Base-by-base conservation (phyloP, 1,284 basidiomycete genomes). In the Cystobasidiaceae sp. region DNA sequence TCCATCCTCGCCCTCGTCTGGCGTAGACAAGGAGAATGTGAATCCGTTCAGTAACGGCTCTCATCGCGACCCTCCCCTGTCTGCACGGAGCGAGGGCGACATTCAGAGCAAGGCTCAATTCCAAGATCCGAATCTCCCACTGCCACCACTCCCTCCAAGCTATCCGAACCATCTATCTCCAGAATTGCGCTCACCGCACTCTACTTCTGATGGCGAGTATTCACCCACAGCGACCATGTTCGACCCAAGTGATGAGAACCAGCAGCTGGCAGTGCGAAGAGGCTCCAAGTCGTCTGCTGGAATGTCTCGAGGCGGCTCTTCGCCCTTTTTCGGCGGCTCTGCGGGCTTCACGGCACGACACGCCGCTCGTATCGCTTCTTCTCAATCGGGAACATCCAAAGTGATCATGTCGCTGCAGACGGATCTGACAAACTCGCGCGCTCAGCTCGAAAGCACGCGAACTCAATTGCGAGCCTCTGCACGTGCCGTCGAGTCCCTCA, bases 341-440 rank as follows among this genome's bases (percentile, higher is more conserved):
- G 61, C 51, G n/a, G 61, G 61, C 27, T 64, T 64, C 33, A 64
- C 61, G 4, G 61, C 55, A 39, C 32, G 52, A 44, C 61, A 64
- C 39, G n/a, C 61, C 43, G 61, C 61, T 32, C 41, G 61, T 6
- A 55, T 64, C 19, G 61, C 61, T 11, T 64, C 61, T 0, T 64
- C 61, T 17, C 61, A 64, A 41, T 64, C 61, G 6, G 61, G 61
- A 19, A 64, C 61, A 17, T 64, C 61, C 3, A 64, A 64, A 49
- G 61, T 64, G 27, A 64, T 64, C 21, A 64, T 64, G 61, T 46
- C 61, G 11, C 41, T 64, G 5, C 61, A 64, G 52, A 64, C 61
- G 2, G 61, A 64, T 34, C 61, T 64, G 11, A 64, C 61, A 13
- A 64, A 55, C 33, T 44, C 51, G 1, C 37, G 61, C 6, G 43